Conservation (phyloP, 2,329 filamentous ascomycete species). For the Endoconidiophora polonica region DNA sequence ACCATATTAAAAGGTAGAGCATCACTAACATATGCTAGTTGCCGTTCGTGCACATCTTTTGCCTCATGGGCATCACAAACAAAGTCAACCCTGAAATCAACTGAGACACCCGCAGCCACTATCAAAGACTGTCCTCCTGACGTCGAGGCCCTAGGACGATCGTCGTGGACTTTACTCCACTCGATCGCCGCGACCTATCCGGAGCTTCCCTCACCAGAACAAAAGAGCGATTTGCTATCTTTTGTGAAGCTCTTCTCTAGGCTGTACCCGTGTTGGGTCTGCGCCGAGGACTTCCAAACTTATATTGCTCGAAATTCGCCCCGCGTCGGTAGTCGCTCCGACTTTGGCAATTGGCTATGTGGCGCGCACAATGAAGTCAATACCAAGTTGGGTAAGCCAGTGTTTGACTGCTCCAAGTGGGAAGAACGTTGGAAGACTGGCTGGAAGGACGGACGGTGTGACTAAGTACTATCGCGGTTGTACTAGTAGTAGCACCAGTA, state of each 20-base stretch:
- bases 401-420: slow-evolving; percentile 82
- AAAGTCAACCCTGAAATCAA: slow-evolving; percentile 24
- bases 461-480: slow-evolving; percentile 20
- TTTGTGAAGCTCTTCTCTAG: slow-evolving; percentile 73
- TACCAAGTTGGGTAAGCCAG: slow-evolving; percentile 72
- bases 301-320: slow-evolving; percentile 51
- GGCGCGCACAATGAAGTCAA: slow-evolving; percentile 81
- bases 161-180: slow-evolving; percentile 87
- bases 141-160: slow-evolving; percentile 70
- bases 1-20: neutral
- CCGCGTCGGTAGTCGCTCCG: slow-evolving; percentile 4
- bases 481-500: too few species aligned
- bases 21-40: slow-evolving; percentile 29
- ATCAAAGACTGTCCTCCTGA: slow-evolving; percentile 70
- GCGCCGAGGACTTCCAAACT: slow-evolving; percentile 73
- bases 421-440: slow-evolving; percentile 90
- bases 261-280: slow-evolving; percentile 90
- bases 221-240: slow-evolving; percentile 59
- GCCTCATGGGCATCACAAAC: slow-evolving; percentile 40
- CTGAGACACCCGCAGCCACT: slow-evolving; percentile 21
- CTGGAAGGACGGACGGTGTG: slow-evolving; percentile 54
- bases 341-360: slow-evolving; percentile 66
- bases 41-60: slow-evolving; percentile 56
- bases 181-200: slow-evolving; percentile 82
- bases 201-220: slow-evolving; percentile 41